A percentile compares a stretch with the other conserved stretches of the same genome.
phyloP scores from a whole-genome alignment of 768 basidiomycete genomes.

The Hemileccinum impolitum region DNA sequence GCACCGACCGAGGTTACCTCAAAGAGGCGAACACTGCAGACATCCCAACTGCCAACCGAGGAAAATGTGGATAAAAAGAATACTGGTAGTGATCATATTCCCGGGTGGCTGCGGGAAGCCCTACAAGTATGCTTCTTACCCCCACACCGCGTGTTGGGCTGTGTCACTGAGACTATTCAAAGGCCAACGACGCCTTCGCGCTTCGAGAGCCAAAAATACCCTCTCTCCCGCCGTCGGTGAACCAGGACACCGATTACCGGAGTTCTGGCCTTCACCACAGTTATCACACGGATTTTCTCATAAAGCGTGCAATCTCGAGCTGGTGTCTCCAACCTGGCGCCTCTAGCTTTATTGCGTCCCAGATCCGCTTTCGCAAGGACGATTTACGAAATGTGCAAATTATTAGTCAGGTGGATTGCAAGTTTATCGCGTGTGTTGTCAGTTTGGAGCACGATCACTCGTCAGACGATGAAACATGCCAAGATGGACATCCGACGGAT shows the following conservation, averaged over 20 bases:
- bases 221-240: conserved; percentile 19
- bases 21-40: conserved; percentile 16
- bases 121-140: conserved; percentile 44
- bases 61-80: conserved; percentile 3
- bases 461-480: conserved; percentile 11
- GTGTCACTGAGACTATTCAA: conserved; percentile 10
- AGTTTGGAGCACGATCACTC: conserved; percentile 20
- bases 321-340: conserved; percentile 10
- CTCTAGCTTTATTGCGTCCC: conserved; percentile 19
- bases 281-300: conserved; percentile 13
- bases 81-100: conserved; percentile 31
- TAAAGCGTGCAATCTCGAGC: conserved; percentile 4
- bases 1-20: conserved; percentile 6
- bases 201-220: conserved; percentile 47
- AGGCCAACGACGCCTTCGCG: conserved; percentile 60
- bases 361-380: conserved; percentile 42
- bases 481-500: conserved; percentile 15
- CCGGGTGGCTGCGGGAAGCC: conserved; percentile 63
- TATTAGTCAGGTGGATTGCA: conserved; percentile 84
- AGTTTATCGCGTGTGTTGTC: conserved; percentile 81
- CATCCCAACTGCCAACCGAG: conserved; percentile 5
- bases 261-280: conserved; percentile 5
- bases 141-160: conserved; percentile 3
- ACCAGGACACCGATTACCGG: conserved; percentile 12
- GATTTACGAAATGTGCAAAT: conserved; percentile 58